phyloP scores from a whole-genome alignment of 2,329 filamentous ascomycete genomes.

The Aspergillus uvarum region DNA sequence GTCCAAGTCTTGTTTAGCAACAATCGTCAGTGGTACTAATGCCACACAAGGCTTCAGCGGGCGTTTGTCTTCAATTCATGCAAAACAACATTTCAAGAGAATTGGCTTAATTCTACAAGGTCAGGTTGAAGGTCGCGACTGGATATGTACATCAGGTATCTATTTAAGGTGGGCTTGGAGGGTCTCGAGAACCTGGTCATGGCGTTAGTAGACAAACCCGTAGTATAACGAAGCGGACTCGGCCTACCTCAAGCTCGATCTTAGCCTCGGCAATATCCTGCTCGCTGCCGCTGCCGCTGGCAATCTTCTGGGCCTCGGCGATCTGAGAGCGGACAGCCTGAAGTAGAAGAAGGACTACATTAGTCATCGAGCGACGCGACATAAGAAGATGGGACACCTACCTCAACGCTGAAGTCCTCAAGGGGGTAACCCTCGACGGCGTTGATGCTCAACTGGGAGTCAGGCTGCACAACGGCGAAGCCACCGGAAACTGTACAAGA shows the following conservation, averaged over 20 bases:
- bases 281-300: conserved; percentile 85
- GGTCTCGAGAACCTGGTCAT: conserved; percentile 48
- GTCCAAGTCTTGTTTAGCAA: neutral
- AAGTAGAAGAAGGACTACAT: conserved; percentile 9
- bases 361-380: conserved; percentile 5
- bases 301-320: conserved; percentile 93
- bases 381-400: conserved; percentile 33
- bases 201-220: conserved; percentile 9
- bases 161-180: conserved; percentile 52
- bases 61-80: neutral
- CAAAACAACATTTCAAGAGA: conserved; percentile 20
- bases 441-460: conserved; percentile 95
- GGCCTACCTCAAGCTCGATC: conserved; percentile 91
- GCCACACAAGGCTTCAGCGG: neutral
- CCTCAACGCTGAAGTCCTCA: conserved; percentile 92
- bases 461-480: conserved; percentile 94
- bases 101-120: conserved; percentile 45
- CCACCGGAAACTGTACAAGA: conserved; percentile 76
- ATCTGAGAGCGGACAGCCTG: conserved; percentile 83
- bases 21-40: neutral
- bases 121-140: conserved; percentile 32
- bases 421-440: conserved; percentile 92
- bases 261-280: conserved; percentile 98
- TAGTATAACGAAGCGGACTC: neutral
- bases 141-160: conserved; percentile 43